Evolutionary conservation across 2,329 filamentous ascomycete genomes (phyloP), one percentile per base, ranked within the genome.

Genomic region (Aspergillus sp.): DNA sequence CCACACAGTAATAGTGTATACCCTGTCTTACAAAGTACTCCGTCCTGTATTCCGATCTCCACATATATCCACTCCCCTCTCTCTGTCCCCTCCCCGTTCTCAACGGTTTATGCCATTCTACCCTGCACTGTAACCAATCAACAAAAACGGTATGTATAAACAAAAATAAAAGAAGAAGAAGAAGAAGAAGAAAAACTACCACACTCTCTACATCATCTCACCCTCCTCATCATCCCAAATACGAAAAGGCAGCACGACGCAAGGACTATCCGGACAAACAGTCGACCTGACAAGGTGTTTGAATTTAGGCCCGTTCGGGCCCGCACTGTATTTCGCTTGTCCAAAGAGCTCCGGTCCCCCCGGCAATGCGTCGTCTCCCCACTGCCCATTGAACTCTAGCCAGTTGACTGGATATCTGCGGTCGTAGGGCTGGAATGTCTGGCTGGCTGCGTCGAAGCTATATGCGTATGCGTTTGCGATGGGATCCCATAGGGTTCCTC

Each of bases 351-450:
- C 78, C 38, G 79, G 80, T n/a, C 78, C 74, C 2, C 78, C 75
- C 0, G 82, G 80, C 58, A 87, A 85, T 66, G 85, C 79, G 62
- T 84, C 72, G 66, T 90, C 87, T 2, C 87, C 88, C 87, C 87
- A 90, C 32, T 76, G 74, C 0, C 87, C 88, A 25, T 74, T 75
- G 69, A 82, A 90, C 41, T 81, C 69, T 62, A 90, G 76, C 76
- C 82, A 89, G 13, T 78, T 79, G 2, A 83, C 75, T 0, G 87
- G 86, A 49, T 75, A 78, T 6, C 64, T 64, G 8, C 66, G 54
- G 50, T 80, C 78, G 57, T 83, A 84, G 2, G 84, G 69, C 3
- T 77, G 73, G 64, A 87, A 87, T 0, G 60, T 72, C 10, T 72
- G 71, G 0, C 68, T 77, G 0, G 60, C 61, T 32, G 73, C 66